Conservation (phyloP, 2,329 filamentous ascomycete species). For the Phoma sp. region DNA sequence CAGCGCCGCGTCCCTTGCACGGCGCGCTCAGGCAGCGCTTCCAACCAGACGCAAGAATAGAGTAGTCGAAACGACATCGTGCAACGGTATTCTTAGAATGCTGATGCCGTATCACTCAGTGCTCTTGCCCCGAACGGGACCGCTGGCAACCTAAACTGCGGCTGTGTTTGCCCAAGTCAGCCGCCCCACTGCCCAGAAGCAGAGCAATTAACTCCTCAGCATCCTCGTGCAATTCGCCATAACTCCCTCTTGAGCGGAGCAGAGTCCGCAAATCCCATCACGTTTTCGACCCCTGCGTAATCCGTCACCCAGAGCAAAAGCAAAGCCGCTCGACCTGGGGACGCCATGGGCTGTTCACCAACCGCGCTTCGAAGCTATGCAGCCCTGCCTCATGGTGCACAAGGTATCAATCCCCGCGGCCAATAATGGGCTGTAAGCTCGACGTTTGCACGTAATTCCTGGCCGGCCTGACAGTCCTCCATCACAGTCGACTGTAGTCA, state of each 20-base stretch:
- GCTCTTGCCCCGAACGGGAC: constrained; percentile 30
- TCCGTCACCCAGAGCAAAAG: constrained; percentile 8
- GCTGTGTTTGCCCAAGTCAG: constrained; percentile 41
- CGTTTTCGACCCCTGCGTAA: constrained; percentile 5
- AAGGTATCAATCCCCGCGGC: constrained; percentile 25
- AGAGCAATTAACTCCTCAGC: constrained; percentile 27
- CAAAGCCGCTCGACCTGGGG: constrained; percentile 11
- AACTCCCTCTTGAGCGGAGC: constrained; percentile 14
- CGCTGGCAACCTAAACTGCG: constrained; percentile 35
- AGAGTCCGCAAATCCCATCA: constrained; percentile 2
- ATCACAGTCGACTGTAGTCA: neutral
- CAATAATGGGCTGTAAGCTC: constrained; percentile 14
- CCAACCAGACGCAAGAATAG: too few species aligned
- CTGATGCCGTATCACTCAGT: constrained; percentile 39
- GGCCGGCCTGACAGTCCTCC: constrained; percentile 6
- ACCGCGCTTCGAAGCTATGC: constrained; percentile 6
- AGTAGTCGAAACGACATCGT: constrained; percentile 11
- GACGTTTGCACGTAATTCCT: constrained; percentile 22
- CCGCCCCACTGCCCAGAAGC: constrained; percentile 31
- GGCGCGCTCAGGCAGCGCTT: too few species aligned
- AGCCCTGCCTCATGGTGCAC: constrained; percentile 16
- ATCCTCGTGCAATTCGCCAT: constrained; percentile 20
- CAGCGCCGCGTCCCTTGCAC: too few species aligned
- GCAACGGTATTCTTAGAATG: constrained; percentile 42
- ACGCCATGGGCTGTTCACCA: constrained; percentile 9